Evolutionary conservation across 345 rosid species (phyloP), one percentile per base, ranked within the genome.

Genomic region (Lumnitzera littorea): DNA sequence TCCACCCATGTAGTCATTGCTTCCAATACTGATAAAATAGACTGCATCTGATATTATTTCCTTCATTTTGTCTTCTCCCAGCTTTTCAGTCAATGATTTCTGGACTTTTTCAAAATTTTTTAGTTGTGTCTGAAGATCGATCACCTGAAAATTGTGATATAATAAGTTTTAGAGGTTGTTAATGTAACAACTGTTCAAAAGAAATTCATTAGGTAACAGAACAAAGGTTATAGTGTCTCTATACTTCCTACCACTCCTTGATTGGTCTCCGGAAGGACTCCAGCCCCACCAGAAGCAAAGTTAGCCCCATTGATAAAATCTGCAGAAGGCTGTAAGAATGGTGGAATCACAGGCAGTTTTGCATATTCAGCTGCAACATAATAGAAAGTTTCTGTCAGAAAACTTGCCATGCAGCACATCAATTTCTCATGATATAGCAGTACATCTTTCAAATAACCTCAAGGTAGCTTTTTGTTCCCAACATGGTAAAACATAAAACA

Each of bases 211-310:
- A 5, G 25, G 3, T 15, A 23, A 47, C 2, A 46, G 41, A 47
- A n/a, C 2, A 27, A 36, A 58, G 41, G 46, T n/a, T 11, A 23
- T 43, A 11, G 15, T 15, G n/a, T 43, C 12, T 58, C 48, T 24
- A 24, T 20, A 61, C 43, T 23, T 1, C 67, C 54, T 53, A 82
- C 84, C 74, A 56, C 2, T 4, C 81, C 87, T 48, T 62, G 77
- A 61, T 79, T 67, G 62, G 81, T 79, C 50, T 77, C 78, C n/a
- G 77, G 65, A 14, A 82, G 84, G 54, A 82, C 65, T 12, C 84
- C 88, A 10, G 65, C 84, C 8, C 84, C 82, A 12, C 81, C 84
- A 0, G 87, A 82, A 16, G 84, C 82, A 60, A 82, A 79, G 71
- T 79, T 79, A 5, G 58, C 81, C 48, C 82, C 84, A 23, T 41